phyloP scores from a whole-genome alignment of 495 filamentous ascomycete genomes.

The Pseudevernia furfuracea region DNA sequence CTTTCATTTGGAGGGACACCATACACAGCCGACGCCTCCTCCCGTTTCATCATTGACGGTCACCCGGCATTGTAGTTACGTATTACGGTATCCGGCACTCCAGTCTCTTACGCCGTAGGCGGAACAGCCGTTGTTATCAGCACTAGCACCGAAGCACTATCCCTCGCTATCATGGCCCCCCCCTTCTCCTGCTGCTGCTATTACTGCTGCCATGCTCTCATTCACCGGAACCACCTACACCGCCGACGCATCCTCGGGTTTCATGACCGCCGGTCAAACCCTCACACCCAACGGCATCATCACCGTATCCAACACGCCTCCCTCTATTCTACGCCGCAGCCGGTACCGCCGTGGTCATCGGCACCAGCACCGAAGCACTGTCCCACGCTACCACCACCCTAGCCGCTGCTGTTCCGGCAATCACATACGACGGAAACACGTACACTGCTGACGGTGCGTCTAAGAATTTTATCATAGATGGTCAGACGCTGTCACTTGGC shows the following conservation, averaged over 20 bases:
- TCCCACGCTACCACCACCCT: not conserved
- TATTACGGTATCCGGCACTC: too few relatives aligned
- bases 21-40: too few relatives aligned
- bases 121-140: too few relatives aligned
- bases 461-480: not conserved
- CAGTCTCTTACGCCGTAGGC: too few relatives aligned
- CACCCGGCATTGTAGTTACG: too few relatives aligned
- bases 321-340: not conserved
- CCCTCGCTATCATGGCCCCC: too few relatives aligned
- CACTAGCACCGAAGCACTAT: too few relatives aligned
- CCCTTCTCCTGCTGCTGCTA: too few relatives aligned
- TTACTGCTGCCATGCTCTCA: not conserved
- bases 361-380: not conserved
- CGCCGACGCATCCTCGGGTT: not conserved
- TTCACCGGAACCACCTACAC: conserved; percentile 5
- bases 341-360: conserved; percentile 3
- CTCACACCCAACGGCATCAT: not conserved
- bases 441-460: not conserved
- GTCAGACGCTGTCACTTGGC: conserved; percentile 7
- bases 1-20: too few relatives aligned
- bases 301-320: not conserved
- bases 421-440: not conserved
- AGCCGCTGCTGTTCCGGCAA: not conserved
- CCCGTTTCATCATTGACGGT: too few relatives aligned
- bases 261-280: not conserved